Conservation (phyloP, 1,139 yeast species). For the Suzukiozyma palmioleophila region DNA sequence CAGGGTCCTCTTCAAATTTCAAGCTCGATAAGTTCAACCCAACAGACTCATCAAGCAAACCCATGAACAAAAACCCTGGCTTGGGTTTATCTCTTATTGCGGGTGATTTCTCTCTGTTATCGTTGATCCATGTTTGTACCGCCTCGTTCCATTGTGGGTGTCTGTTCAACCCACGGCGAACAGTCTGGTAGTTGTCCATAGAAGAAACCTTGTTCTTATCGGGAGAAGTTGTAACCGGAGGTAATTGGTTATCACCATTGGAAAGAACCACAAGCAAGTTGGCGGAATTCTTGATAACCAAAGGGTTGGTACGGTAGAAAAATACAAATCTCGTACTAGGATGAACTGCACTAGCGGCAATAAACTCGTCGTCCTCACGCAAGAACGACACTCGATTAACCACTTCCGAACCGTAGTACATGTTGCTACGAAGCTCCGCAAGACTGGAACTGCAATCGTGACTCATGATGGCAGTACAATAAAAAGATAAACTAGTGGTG, state of each 20-base stretch:
- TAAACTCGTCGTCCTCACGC: constrained; percentile 61
- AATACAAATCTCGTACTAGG: constrained; percentile 56
- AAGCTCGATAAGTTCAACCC: constrained; percentile 28
- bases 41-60: constrained; percentile 56
- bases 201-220: constrained; percentile 10
- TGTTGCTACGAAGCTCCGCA: constrained; percentile 25
- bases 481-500: too few species aligned
- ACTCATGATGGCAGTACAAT: background rate
- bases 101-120: constrained; percentile 31
- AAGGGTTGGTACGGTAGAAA: constrained; percentile 33
- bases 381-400: constrained; percentile 79
- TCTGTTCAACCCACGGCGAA: constrained; percentile 10
- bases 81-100: constrained; percentile 27
- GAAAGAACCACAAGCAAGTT: constrained; percentile 31
- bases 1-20: constrained; percentile 22
- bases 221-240: too few species aligned
- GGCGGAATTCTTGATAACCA: constrained; percentile 26
- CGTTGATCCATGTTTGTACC: constrained; percentile 24
- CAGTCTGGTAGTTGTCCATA: constrained; percentile 4
- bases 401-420: constrained; percentile 51
- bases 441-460: constrained; percentile 10
- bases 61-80: constrained; percentile 59
- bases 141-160: constrained; percentile 20
- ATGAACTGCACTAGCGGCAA: constrained; percentile 48
- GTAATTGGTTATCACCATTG: constrained; percentile 29